Conservation (phyloP, 306 rosid species). For the Fagus crenata region DNA sequence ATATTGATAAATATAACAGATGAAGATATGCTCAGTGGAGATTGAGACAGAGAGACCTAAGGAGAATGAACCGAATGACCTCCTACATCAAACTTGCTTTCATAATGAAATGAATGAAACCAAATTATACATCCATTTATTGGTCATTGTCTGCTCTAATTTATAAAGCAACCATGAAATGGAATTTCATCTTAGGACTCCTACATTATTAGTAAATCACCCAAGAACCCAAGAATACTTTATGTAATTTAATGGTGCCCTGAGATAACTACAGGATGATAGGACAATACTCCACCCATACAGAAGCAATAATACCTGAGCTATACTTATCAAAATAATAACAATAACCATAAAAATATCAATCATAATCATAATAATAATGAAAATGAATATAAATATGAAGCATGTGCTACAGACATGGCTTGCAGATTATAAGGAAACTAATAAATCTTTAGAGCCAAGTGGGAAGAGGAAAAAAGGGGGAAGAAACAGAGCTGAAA, state of each 20-base stretch:
- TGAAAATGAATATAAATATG: no score
- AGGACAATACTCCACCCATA: background rate
- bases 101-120: no score
- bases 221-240: background rate
- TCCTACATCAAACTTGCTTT: background rate
- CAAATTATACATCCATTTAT: background rate
- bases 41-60: background rate
- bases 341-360: no score
- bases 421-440: no score
- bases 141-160: background rate
- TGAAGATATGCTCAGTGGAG: background rate
- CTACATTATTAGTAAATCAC: background rate
- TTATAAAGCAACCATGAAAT: background rate
- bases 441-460: no score
- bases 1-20: background rate
- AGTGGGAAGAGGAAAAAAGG: no score
- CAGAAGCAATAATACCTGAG: background rate
- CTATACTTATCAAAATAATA: background rate
- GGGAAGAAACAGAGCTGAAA: no score
- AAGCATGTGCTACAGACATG: no score
- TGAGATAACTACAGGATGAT: background rate
- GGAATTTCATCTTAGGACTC: background rate
- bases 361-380: no score
- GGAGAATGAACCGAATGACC: background rate
- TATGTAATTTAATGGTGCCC: background rate